Evolutionary conservation across 2,329 filamentous ascomycete genomes (phyloP).

Genomic region (Epichloe elymi): DNA sequence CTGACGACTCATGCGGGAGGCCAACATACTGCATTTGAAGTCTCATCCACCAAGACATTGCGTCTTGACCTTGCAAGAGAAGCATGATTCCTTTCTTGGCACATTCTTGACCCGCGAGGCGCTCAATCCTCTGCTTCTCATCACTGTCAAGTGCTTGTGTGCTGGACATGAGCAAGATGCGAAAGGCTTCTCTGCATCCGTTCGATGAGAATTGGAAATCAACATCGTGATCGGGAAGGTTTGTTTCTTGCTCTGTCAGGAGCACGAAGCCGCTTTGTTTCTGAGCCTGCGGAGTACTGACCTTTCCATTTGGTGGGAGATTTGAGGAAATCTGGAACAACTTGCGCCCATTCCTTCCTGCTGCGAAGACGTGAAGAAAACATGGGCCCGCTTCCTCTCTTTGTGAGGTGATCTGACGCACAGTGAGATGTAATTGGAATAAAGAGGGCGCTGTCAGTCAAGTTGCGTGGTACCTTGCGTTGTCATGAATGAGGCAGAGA

Average conservation of each 20-base stretch:
- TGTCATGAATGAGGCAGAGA: background rate
- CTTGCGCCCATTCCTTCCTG: conserved; percentile 22
- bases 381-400: conserved; percentile 10
- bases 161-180: conserved; percentile 27
- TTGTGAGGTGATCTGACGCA: background rate
- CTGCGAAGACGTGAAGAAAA: conserved; percentile 27
- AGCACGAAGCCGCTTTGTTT: background rate
- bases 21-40: conserved; percentile 31
- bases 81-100: conserved; percentile 30
- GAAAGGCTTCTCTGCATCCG: conserved; percentile 14
- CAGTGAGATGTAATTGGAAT: background rate
- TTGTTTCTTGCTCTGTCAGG: conserved; percentile 22
- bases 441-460: background rate
- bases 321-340: conserved; percentile 14
- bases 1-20: too few species aligned
- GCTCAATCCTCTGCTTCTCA: conserved; percentile 23
- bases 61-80: conserved; percentile 22
- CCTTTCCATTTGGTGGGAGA: conserved; percentile 14
- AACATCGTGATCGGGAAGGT: conserved; percentile 31
- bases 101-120: conserved; percentile 25
- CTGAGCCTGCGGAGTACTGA: background rate
- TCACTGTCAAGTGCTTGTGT: conserved; percentile 19
- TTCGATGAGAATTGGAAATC: conserved; percentile 22
- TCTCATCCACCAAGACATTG: conserved; percentile 23
- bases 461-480: background rate